Evolutionary conservation across 768 basidiomycete species (phyloP), one percentile per base, ranked within the genome.

Genomic region (Mrakia gelida): DNA sequence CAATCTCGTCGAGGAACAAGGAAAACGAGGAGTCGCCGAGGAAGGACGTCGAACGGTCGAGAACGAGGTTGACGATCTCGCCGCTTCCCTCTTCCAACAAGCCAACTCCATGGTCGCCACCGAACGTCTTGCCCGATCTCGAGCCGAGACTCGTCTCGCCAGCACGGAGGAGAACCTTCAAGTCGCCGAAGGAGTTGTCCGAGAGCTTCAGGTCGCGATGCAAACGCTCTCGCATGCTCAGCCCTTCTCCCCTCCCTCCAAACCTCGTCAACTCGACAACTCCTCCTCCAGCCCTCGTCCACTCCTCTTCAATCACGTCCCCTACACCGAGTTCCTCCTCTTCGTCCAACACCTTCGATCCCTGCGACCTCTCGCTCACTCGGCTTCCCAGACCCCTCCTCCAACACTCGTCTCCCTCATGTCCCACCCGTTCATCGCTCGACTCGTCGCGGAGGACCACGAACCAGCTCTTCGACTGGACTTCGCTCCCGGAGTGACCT

Each of bases 101-200:
- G 96, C 96, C 9, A 98, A 99, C 83, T 91, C 88, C 9, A 99
- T 99, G 97, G 96, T 98, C n/a, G 94, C 93, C 0, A 92, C 94
- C 83, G 96, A 95, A 30, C 89, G 95, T 23, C 88, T 90, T 79
- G 86, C 84, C 23, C 86, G 87, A 52, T 90, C 91, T 82, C 87
- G 79, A 91, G 92, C 86, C 88, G 84, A 94, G 82, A 87, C 90
- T 61, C 92, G 92, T 82, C 89, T 91, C 2, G 88, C 89, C 78
- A 90, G 90, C 45, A 90, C 93, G 16, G 92, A 96, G 84, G 86
- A 87, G 32, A 91, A 92, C 13, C 84, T 95, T 78, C 90, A 88
- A 80, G 89, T 89, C n/a, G 92, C 94, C 0, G 95, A 96, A 84
- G 92, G 94, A 79, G 91, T 91, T 6, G 92, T 96, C 45, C 87